A percentile compares a stretch with the other conserved stretches of the same genome.
phyloP scores from a whole-genome alignment of 2,329 filamentous ascomycete genomes.

The Arthrobotrys sinensis region DNA sequence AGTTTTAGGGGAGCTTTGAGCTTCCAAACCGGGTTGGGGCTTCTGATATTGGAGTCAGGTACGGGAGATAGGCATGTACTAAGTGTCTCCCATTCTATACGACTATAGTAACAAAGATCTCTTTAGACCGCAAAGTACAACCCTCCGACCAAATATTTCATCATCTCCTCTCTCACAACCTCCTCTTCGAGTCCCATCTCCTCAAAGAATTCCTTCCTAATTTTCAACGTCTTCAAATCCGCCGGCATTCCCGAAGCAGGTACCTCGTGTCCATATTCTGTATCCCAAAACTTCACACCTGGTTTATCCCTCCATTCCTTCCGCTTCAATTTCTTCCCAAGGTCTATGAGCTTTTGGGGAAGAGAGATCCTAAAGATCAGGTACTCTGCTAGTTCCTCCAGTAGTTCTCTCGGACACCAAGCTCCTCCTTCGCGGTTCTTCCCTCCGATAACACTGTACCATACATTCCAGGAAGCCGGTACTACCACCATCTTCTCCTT shows the following conservation, averaged over 20 bases:
- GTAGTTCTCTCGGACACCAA: background rate
- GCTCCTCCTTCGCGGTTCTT: background rate
- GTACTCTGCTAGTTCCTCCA: conserved; percentile 15
- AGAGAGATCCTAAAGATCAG: background rate
- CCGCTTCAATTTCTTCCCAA: conserved; percentile 1
- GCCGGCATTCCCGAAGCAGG: background rate
- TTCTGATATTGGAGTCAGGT: no score
- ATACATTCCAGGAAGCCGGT: background rate
- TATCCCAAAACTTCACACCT: conserved; percentile 4
- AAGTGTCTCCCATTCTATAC: no score
- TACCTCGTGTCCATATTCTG: background rate
- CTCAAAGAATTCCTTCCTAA: background rate
- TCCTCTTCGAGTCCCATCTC: background rate
- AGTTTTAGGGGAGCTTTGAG: no score
- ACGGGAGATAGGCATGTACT: no score
- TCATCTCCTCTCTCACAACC: background rate
- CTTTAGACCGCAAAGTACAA: conserved; percentile 5
- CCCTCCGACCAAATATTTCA: background rate
- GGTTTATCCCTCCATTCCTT: background rate
- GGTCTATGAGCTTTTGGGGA: background rate
- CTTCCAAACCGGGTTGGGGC: no score
- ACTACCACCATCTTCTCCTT: background rate
- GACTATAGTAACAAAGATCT: no score
- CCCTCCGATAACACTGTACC: background rate
- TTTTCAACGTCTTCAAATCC: background rate